Evolutionary conservation across 2,329 filamentous ascomycete species (phyloP).

Genomic region (Colletotrichum higginsianum): DNA sequence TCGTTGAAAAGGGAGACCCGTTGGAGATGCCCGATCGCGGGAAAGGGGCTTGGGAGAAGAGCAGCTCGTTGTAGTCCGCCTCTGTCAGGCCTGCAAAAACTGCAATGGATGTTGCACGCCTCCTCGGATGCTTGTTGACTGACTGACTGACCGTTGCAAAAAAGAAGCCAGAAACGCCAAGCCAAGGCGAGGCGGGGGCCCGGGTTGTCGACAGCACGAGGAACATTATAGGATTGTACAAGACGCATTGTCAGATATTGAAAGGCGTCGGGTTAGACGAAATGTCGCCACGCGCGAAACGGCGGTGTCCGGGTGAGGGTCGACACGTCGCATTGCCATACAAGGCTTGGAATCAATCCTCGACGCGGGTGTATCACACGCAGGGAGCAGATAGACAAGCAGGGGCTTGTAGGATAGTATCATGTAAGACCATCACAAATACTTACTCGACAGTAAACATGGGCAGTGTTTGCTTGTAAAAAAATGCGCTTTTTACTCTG

Average conservation of each 20-base stretch:
- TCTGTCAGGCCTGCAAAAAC: no score
- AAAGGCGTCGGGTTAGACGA: conserved; percentile 23
- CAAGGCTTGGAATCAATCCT: conserved; percentile 9
- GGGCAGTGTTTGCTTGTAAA: no score
- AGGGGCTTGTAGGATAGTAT: conserved; percentile 5
- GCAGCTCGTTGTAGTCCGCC: no score
- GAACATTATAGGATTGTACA: conserved; percentile 11
- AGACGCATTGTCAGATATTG: conserved; percentile 1
- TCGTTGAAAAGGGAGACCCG: no score
- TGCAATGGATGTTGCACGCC: no score
- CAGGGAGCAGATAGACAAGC: background rate
- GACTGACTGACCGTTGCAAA: background rate
- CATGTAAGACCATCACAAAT: background rate
- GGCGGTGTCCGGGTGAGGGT: conserved; percentile 5
- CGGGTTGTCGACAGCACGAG: background rate
- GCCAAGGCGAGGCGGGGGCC: background rate
- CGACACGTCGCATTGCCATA: conserved; percentile 11
- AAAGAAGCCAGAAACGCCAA: conserved; percentile 5
- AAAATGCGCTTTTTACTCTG: conserved; percentile 1
- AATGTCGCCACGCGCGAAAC: conserved; percentile 23
- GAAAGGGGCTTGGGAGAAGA: no score
- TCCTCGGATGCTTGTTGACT: no score
- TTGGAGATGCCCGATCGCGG: background rate
- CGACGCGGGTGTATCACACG: background rate
- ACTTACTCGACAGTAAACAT: background rate